Evolutionary conservation across 495 filamentous ascomycete species (phyloP), one percentile per base, ranked within the genome.

Genomic region (Xylaria castorea): DNA sequence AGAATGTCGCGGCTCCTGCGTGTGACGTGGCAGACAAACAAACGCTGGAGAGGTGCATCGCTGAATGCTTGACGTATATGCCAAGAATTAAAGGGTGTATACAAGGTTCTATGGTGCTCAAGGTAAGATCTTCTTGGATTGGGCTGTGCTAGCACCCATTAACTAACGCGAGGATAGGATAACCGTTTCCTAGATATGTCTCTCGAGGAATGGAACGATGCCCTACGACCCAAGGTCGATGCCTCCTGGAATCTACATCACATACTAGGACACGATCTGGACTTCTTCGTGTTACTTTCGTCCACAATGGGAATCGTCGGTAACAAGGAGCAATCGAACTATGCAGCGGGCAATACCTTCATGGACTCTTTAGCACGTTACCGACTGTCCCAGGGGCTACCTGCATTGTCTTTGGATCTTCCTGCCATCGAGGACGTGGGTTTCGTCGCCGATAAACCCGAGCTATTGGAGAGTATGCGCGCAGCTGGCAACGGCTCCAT

Each of bases 271-370:
- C 48, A 74, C 16, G 61, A 67, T 22, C 78, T 91, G 0, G 87
- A 89, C 73, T 91, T 91, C 80, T 89, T 91, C 76, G 73, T 89
- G 46, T 76, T 82, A 34, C 80, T 89, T 7, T 87, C 85, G 25
- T 90, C 89, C 4, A 75, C 86, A 1, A 75, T 83, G 14, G 86
- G 83, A 16, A 74, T 85, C 2, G 73, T 87, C n/a, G 89, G 88
- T 5, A 83, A 78, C 64, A 70, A 76, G 20, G 83, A 83, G 0
- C 88, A 91, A 75, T 78, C 84, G 27, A 86, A 85, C 36, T 90
- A 90, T 71, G 80, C 85, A 6, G 86, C 87, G 8, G 86, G 82
- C 12, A 87, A 87, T 71, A 83, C 85, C 16, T 89, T 85, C 75
- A 76, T 84, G 11, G 87, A 85, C 48, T 78, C 82, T 3, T 75